Base-by-base conservation (phyloP, 805 yeast genomes). In the Yarrowia sp. region DNA sequence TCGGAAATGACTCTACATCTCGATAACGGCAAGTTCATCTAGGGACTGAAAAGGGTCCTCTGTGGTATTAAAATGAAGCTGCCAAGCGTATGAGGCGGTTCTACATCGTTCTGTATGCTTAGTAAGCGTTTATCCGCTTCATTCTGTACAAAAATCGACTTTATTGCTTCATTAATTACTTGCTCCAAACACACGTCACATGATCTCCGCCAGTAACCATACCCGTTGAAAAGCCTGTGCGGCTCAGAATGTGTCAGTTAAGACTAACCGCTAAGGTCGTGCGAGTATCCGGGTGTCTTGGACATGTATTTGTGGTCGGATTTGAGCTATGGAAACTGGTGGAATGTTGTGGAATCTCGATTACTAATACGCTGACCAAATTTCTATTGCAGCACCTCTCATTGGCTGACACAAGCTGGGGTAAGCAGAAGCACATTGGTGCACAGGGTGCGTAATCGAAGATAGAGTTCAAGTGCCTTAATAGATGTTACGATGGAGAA, bases 1-100 rank as follows among this genome's bases (percentile, higher is more conserved):
- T 53, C 59, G 59, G 59, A 53, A 53, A 53, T 53, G 59, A 53
- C 59, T 53, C 59, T 52, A 41, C 14, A 5, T 19, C 59, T 53
- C 45, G 45, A 35, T 36, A 16, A 38, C n/a, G 36, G 43, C 42
- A 35, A 48, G 15, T 22, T 48, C 5, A 35, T 50, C 41, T 19
- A 22, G 50, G 22, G 50, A 46, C 50, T 46, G 40, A 12, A 4
- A 26, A 16, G 49, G 19, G 46, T 19, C 19, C 19, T 8, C 32
- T 26, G 32, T 26, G 32, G 32, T 5, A 26, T 26, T 46, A 22
- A 19, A 10, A 32, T 8, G n/a, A 11, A 1, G 26, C 14, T 22
- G 5, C 5, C 35, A 11, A 15, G 35, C 16, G 19, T n/a, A 2
- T n/a, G 19, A 16, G 48, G 48, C 14, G 16, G 48, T 7, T 9